A percentile compares a stretch with the other conserved stretches of the same genome.
These are phyloP conservation scores for Dactylellina sp. DNA, from an alignment of 2,329 filamentous ascomycete species.

Conservation along the genomic window DNA sequence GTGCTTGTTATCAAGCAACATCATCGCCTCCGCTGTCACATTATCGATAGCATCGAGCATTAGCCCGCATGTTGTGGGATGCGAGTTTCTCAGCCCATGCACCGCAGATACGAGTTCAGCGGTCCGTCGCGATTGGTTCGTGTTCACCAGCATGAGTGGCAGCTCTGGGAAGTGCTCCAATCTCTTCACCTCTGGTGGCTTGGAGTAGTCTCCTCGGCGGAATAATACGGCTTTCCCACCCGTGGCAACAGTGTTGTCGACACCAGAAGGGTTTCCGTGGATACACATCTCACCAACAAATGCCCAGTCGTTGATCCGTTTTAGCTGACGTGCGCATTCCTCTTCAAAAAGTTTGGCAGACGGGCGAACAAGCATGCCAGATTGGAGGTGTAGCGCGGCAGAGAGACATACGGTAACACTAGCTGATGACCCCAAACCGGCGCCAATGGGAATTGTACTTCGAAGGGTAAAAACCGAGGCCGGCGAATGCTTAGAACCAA, in stretches of 20 bases:
- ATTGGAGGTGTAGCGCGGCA: constrained; percentile 84
- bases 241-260: constrained; percentile 95
- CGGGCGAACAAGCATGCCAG: constrained; percentile 86
- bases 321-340: constrained; percentile 89
- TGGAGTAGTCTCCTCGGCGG: constrained; percentile 79
- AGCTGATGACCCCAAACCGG: constrained; percentile 92
- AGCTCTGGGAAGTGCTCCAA: constrained; percentile 91
- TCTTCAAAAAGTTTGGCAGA: constrained; percentile 89
- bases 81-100: constrained; percentile 74
- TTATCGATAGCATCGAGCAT: constrained; percentile 88
- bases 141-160: constrained; percentile 89
- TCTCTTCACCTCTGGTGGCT: constrained; percentile 79
- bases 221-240: constrained; percentile 96
- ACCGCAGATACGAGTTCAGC: constrained; percentile 88
- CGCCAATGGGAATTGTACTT: constrained; percentile 91
- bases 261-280: constrained; percentile 93
- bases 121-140: constrained; percentile 86
- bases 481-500: constrained; percentile 81
- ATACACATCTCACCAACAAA: constrained; percentile 98
- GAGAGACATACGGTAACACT: constrained; percentile 91
- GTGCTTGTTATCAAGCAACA: constrained; percentile 72
- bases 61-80: constrained; percentile 80
- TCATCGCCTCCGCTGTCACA: constrained; percentile 71
- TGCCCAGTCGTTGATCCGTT: constrained; percentile 97
- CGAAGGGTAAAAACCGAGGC: constrained; percentile 90